Base-by-base conservation (phyloP, 306 rosid genomes). In the Betula pendula region DNA sequence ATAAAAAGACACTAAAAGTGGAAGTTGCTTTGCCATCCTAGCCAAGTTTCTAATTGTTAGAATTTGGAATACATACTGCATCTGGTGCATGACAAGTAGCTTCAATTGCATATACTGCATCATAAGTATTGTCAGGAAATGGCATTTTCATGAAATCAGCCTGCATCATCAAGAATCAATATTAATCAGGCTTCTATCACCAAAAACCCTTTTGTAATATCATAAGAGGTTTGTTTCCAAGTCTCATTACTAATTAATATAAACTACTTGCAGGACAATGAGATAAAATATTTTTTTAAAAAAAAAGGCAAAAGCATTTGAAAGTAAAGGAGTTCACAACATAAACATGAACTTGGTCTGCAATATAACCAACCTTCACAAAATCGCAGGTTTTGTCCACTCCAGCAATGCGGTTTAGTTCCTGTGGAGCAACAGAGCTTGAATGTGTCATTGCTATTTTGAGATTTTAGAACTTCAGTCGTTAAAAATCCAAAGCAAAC, bases 11-110 rank as follows among this genome's bases (percentile, higher is more conserved):
- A 68, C 74, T 47, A 43, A 44, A 68, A 7, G 77, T 33, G 59
- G 50, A 73, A 31, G 8, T 31, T 29, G 44, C 31, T 71, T 44
- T 67, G 40, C 29, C 29, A 9, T 19, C 44, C 12, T n/a, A 45
- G 69, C 70, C 45, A 65, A 65, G 47, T 25, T 8, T 65, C 16
- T 33, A 63, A 63, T 63, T 16, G 19, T 16, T 35, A 38, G 70
- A 38, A 65, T 65, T 3, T 6, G 27, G 70, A 66, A 38, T n/a
- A n/a, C 70, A 67, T 84, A 94, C 98, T 16, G 97, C 96, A 81
- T 96, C 97, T 0, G 99, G 97, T 74, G 99, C 99, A 84, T 96
- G 99, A 88, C 99, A 96, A 76, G 99, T 96, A 55, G 99, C 98
- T 87, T 96, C 99, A 84, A 96, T 96, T 2, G 99, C 99, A 87